A percentile compares a stretch with the other conserved stretches of the same genome.
phyloP scores from a whole-genome alignment of 176 grass and related monocot genomes.

The Rhynchospora tenuis region DNA sequence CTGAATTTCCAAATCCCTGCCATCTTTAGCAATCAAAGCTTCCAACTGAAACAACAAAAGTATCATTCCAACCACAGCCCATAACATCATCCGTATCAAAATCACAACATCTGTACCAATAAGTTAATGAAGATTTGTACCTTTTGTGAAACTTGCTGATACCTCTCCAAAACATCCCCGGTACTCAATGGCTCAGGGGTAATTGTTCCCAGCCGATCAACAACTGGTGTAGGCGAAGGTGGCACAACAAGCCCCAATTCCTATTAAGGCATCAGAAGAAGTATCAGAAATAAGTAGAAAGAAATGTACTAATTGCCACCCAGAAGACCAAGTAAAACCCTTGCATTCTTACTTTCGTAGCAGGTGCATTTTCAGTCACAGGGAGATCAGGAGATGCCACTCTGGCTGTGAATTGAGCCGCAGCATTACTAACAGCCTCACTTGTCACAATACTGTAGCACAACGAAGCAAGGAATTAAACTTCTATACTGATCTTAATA shows the following conservation, averaged over 20 bases:
- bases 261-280: slow-evolving; percentile 33
- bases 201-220: slow-evolving; percentile 53
- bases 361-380: slow-evolving; percentile 31
- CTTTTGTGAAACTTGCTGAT: slow-evolving; percentile 79
- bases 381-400: slow-evolving; percentile 52
- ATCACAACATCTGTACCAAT: slow-evolving; percentile 1
- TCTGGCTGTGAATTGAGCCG: slow-evolving; percentile 42
- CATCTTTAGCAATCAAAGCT: slow-evolving; percentile 68
- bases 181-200: slow-evolving; percentile 64
- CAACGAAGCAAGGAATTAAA: slow-evolving; percentile 6
- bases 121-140: slow-evolving; percentile 34
- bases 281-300: slow-evolving; percentile 23
- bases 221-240: slow-evolving; percentile 44
- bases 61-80: slow-evolving; percentile 8
- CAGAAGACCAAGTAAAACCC: not conserved
- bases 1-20: slow-evolving; percentile 78
- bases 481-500: not conserved
- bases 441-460: slow-evolving; percentile 40
- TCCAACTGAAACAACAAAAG: slow-evolving; percentile 56
- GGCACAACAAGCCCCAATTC: slow-evolving; percentile 42
- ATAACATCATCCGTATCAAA: not conserved
- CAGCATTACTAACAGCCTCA: slow-evolving; percentile 33
- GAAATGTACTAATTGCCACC: not conserved
- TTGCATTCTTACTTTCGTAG: slow-evolving; percentile 38
- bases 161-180: slow-evolving; percentile 65